These are phyloP conservation scores for Maudiozyma barnettii DNA, from an alignment of 805 yeast genomes.

Conservation along the genomic window DNA sequence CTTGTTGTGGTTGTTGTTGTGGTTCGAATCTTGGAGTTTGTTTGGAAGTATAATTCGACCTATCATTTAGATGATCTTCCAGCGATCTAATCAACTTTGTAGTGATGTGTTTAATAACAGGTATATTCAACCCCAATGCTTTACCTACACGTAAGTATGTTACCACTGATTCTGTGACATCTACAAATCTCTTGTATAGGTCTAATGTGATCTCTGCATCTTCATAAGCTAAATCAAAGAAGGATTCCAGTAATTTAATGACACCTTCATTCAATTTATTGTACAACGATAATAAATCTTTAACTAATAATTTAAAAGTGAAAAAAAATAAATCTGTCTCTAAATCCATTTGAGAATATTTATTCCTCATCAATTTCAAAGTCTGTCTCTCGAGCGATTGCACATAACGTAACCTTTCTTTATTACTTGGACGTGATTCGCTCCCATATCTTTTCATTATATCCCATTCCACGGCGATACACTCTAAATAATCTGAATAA, in stretches of 20 bases:
- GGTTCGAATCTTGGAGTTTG: background rate
- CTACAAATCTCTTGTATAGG: slow-evolving; percentile 76
- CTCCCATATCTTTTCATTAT: background rate
- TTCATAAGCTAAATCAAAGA: slow-evolving; percentile 76
- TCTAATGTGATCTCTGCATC: slow-evolving; percentile 83
- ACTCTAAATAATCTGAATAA: slow-evolving; percentile 62
- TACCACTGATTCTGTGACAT: slow-evolving; percentile 78
- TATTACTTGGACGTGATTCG: background rate
- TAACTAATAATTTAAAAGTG: slow-evolving; percentile 77
- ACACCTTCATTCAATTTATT: slow-evolving; percentile 93
- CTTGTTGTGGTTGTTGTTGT: background rate
- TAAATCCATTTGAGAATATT: slow-evolving; percentile 68
- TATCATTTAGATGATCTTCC: slow-evolving; percentile 76
- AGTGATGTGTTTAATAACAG: slow-evolving; percentile 94
- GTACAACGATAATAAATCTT: slow-evolving; percentile 74
- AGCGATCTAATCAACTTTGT: slow-evolving; percentile 80
- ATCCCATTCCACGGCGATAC: slow-evolving; percentile 58
- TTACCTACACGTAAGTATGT: slow-evolving; percentile 86
- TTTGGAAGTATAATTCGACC: slow-evolving; percentile 40
- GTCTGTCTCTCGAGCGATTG: slow-evolving; percentile 80
- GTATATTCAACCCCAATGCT: slow-evolving; percentile 82
- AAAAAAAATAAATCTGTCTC: slow-evolving; percentile 70
- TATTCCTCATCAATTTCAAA: slow-evolving; percentile 62
- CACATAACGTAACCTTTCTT: slow-evolving; percentile 44
- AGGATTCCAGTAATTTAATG: slow-evolving; percentile 83